Evolutionary conservation across 768 basidiomycete species (phyloP).

Genomic region (Hypholoma sublateritium): DNA sequence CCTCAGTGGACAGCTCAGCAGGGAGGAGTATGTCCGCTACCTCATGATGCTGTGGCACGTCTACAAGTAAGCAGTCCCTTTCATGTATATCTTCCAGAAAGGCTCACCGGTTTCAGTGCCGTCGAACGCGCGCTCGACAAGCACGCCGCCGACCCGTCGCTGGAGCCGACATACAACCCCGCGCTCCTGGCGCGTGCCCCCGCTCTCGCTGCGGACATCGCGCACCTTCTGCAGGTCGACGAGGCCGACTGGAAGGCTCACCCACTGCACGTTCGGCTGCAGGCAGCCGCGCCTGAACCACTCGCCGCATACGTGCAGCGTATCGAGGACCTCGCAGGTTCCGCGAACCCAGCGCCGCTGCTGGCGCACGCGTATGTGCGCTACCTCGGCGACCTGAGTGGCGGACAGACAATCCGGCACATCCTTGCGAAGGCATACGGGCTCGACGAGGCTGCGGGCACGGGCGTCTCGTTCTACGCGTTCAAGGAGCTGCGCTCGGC

Average conservation of each 20-base stretch:
- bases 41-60: constrained; percentile 80
- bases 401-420: constrained; percentile 70
- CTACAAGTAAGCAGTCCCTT: constrained; percentile 60
- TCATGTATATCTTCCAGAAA: neutral
- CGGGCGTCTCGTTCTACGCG: constrained; percentile 67
- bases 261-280: constrained; percentile 48
- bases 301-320: constrained; percentile 54
- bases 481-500: constrained; percentile 57
- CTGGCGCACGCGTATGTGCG: constrained; percentile 83
- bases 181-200: constrained; percentile 61
- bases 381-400: constrained; percentile 79
- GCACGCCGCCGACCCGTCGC: constrained; percentile 59
- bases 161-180: constrained; percentile 74
- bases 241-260: constrained; percentile 56
- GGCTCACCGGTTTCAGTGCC: constrained; percentile 33
- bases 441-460: constrained; percentile 48
- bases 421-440: constrained; percentile 66
- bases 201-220: constrained; percentile 65
- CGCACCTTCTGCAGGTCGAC: constrained; percentile 53
- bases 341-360: constrained; percentile 48
- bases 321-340: constrained; percentile 46
- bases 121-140: constrained; percentile 57
- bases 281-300: constrained; percentile 42
- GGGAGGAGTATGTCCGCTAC: constrained; percentile 67
- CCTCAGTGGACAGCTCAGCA: constrained; percentile 55